These are phyloP conservation scores for Aspergillus latus DNA, from an alignment of 2,329 filamentous ascomycete genomes.

Conservation along the genomic window DNA sequence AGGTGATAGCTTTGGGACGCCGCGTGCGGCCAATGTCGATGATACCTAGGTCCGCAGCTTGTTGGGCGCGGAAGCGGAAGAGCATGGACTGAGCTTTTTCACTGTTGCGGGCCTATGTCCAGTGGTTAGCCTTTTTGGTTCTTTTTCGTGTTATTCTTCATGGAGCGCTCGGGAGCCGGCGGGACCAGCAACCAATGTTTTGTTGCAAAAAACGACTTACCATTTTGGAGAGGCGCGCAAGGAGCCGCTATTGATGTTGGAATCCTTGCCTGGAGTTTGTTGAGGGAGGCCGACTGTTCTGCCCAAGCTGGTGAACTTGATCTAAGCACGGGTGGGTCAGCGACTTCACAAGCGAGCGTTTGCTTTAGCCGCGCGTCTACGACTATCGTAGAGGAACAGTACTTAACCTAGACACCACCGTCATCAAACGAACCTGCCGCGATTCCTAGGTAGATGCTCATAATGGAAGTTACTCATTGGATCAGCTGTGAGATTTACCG, in stretches of 20 bases:
- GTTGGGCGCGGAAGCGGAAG: conserved; percentile 97
- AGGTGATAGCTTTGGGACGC: conserved; percentile 86
- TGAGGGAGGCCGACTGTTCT: conserved; percentile 20
- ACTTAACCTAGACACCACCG: too few relatives aligned
- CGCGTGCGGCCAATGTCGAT: conserved; percentile 88
- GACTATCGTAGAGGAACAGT: not conserved
- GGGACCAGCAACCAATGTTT: not conserved
- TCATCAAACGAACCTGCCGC: too few relatives aligned
- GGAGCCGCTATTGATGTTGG: conserved; percentile 15
- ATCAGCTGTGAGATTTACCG: too few relatives aligned
- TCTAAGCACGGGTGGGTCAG: conserved; percentile 24
- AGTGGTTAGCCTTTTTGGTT: conserved; percentile 20
- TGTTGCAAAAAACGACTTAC: conserved; percentile 20
- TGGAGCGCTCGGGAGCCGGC: not conserved
- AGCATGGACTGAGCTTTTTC: conserved; percentile 99
- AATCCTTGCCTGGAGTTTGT: conserved; percentile 8
- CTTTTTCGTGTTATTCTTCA: not conserved
- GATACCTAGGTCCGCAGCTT: conserved; percentile 93
- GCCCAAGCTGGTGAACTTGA: conserved; percentile 21
- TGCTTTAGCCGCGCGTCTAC: conserved; percentile 28
- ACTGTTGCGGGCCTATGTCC: conserved; percentile 78
- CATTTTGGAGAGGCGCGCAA: conserved; percentile 29
- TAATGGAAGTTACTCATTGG: too few relatives aligned
- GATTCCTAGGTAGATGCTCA: too few relatives aligned
- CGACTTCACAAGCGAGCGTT: conserved; percentile 27